A percentile compares a stretch with the other conserved stretches of the same genome.
These are phyloP conservation scores for Scutellaria minor DNA, from an alignment of 257 asterid genomes.

Conservation along the genomic window DNA sequence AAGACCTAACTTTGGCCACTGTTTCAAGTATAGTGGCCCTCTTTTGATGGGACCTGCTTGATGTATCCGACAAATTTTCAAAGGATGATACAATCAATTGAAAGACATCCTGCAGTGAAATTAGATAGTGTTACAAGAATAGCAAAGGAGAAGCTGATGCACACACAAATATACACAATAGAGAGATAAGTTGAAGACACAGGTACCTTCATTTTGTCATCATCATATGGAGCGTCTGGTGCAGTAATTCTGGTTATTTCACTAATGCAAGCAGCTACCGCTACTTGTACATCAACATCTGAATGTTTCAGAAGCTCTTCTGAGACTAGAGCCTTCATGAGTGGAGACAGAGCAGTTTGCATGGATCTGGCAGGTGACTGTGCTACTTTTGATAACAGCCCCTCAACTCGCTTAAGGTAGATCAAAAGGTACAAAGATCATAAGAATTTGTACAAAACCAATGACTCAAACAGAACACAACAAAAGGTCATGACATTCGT, in stretches of 20 bases:
- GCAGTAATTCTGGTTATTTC: slow-evolving; percentile 95
- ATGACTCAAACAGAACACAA: slow-evolving; percentile 4
- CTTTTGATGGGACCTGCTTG: slow-evolving; percentile 73
- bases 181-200: background rate
- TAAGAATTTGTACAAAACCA: slow-evolving; percentile 2
- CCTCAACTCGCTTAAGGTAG: slow-evolving; percentile 56
- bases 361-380: slow-evolving; percentile 81
- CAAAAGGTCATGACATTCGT: background rate
- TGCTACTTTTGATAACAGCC: slow-evolving; percentile 70
- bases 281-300: slow-evolving; percentile 74
- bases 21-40: slow-evolving; percentile 82
- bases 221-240: slow-evolving; percentile 90
- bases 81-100: slow-evolving; percentile 82
- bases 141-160: slow-evolving; percentile 8
- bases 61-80: slow-evolving; percentile 61
- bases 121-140: slow-evolving; percentile 31
- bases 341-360: slow-evolving; percentile 71
- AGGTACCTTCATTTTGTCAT: slow-evolving; percentile 84
- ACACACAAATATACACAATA: background rate
- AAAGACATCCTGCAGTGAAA: slow-evolving; percentile 64
- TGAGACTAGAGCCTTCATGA: slow-evolving; percentile 57
- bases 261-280: slow-evolving; percentile 92
- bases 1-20: slow-evolving; percentile 86
- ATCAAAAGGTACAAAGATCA: slow-evolving; percentile 23
- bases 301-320: slow-evolving; percentile 71